Percentiles rank a stretch among this genome's conserved stretches.
These are phyloP conservation scores for Apiotrichum domesticum DNA, from an alignment of 1,284 basidiomycete genomes.

Conservation along the genomic window DNA sequence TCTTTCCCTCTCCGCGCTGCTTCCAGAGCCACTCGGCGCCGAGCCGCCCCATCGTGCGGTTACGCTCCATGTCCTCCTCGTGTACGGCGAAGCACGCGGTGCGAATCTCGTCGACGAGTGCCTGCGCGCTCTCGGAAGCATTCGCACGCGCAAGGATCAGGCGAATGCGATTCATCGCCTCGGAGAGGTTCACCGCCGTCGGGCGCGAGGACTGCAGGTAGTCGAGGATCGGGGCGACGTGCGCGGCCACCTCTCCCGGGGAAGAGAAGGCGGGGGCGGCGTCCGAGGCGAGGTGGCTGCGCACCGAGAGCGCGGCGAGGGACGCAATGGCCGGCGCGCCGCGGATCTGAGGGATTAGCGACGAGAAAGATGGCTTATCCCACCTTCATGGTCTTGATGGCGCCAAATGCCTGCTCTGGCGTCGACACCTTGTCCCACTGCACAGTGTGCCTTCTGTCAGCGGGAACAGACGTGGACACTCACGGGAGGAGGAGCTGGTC, in stretches of 20 bases:
- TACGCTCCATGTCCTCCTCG: conserved; percentile 75
- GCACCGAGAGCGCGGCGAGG: conserved; percentile 72
- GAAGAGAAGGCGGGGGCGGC: conserved; percentile 19
- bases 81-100: conserved; percentile 55
- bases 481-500: conserved; percentile 74
- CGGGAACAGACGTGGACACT: conserved; percentile 13
- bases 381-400: conserved; percentile 88
- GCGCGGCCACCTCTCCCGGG: conserved; percentile 23
- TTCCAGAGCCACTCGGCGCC: conserved; percentile 78
- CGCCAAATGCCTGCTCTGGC: conserved; percentile 75
- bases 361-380: conserved; percentile 7
- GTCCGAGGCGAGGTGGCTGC: conserved; percentile 50
- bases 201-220: conserved; percentile 80
- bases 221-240: conserved; percentile 53
- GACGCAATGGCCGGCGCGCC: conserved; percentile 93
- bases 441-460: conserved; percentile 55
- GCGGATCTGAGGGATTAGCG: conserved; percentile 56
- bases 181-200: conserved; percentile 86
- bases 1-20: conserved; percentile 49
- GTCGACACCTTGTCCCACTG: conserved; percentile 65
- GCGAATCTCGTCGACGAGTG: conserved; percentile 58
- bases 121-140: conserved; percentile 36
- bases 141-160: conserved; percentile 43
- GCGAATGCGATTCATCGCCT: conserved; percentile 66
- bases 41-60: conserved; percentile 69